phyloP scores from a whole-genome alignment of 2,329 filamentous ascomycete species.

The Fusarium tanahbumbuense region DNA sequence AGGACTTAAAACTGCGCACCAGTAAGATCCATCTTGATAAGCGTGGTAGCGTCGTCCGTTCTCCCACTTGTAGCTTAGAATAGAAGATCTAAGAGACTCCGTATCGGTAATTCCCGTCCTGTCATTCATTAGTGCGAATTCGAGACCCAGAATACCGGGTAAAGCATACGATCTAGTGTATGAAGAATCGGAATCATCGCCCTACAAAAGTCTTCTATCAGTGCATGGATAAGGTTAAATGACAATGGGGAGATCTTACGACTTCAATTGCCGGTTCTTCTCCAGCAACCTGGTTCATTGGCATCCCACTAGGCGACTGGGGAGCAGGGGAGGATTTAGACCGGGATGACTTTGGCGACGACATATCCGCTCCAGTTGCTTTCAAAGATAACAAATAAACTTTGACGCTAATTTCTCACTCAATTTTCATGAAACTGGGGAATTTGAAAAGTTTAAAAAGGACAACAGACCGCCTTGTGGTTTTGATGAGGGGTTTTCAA shows the following conservation, averaged over 20 bases:
- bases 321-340: conserved; percentile 1
- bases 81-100: conserved; percentile 33
- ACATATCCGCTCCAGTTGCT: conserved; percentile 9
- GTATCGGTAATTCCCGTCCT: conserved; percentile 34
- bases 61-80: conserved; percentile 52
- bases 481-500: conserved; percentile 1
- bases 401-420: neutral
- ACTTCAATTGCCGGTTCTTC: conserved; percentile 21
- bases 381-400: neutral
- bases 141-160: rapidly evolving
- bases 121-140: neutral
- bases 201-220: conserved; percentile 4
- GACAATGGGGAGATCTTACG: neutral
- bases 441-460: neutral
- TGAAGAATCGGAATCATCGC: conserved; percentile 31
- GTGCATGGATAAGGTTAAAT: rapidly evolving
- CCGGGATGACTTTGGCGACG: conserved; percentile 13
- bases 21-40: conserved; percentile 58
- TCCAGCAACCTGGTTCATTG: neutral
- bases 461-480: neutral
- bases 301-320: neutral
- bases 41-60: conserved; percentile 62
- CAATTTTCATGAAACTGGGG: neutral
- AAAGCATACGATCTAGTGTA: conserved; percentile 26
- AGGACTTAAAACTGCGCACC: neutral